Base-by-base conservation (phyloP, 2,329 filamentous ascomycete genomes). In the Torrubiellomyces zombiae region DNA sequence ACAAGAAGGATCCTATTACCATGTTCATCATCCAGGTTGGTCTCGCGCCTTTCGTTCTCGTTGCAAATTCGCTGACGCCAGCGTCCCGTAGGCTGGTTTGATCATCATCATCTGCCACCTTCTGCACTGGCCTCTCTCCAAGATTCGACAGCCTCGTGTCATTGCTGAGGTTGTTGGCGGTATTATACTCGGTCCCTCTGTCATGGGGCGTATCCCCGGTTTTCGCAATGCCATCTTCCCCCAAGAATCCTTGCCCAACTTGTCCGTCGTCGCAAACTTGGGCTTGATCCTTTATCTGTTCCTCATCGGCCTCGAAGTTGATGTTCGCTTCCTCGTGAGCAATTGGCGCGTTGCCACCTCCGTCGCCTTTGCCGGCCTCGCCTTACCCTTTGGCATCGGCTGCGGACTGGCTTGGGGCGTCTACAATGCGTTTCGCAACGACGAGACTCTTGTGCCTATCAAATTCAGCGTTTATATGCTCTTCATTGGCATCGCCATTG, bases 401-500 rank as follows among this genome's bases (percentile, higher is more conserved):
- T 75, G 67, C 39, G 83, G 67, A 6, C 75, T 92, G 32, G 76
- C 83, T 3, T 83, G 73, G 48, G 83, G 83, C 1, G 49, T 93
- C 9, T 91, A 82, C 40, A 52, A 83, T 30, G 50, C 83, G 29
- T 92, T 91, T 39, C 57, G 58, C 13, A 18, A 42, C 8, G 56
- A 63, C 17, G 34, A 40, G 4, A 47, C 48, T 20, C 39, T 52
- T 13, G 35, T 49, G 10, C 42, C 49, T 18, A 58, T 67, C 30
- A 40, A 47, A 12, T 69, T 69, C 31, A 59, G 58, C 24, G 53
- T 61, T 8, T 69, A 82, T 23, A 58, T 59, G 32, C 51, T 66
- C 15, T 95, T 95, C 45, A 79, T 94, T 35, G 86, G 85, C 48
- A 85, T 92, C 26, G 86, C 86, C 1, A 75, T 94, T 50, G 79